Evolutionary conservation across 768 basidiomycete species (phyloP), one percentile per base, ranked within the genome.

Genomic region (Lyophyllum decastes): DNA sequence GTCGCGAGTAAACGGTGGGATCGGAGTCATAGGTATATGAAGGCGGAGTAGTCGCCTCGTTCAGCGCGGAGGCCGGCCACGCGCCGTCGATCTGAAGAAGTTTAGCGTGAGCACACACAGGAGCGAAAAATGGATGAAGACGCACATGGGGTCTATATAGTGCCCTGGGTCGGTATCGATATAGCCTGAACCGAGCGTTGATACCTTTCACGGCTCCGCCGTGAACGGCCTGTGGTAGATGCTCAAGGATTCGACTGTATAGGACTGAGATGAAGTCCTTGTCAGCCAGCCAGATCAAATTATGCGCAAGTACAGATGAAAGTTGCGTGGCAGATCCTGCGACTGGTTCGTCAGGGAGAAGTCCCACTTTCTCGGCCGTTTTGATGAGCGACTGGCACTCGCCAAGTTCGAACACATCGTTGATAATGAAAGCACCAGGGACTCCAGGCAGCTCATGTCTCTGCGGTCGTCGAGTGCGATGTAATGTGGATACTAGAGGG

Each of bases 221-320:
- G 35, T 73, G 65, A 22, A 81, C 73, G 0, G 60, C 68, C 38
- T 72, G 74, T 11, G 81, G 79, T 6, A 81, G 64, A 51, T 76
- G 69, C 30, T 72, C 72, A n/a, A 72, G 65, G 22, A 82, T 73
- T n/a, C 78, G 69, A 25, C 64, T 55, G 58, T 76, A 82, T 51
- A 84, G 68, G 21, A 70, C 70, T 0, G 65, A 61, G 33, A 78
- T 68, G 64, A 84, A 82, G 16, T 59, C 58, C 7, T 65, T 54
- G 63, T 84, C 81, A 0, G 82, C 79, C 17, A 84, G 72, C 82
- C 82, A 84, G 55, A 82, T 76, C 49, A 84, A 68, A 65, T 82
- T 82, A 59, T 80, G 77, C 0, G 80, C 78, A 0, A 80, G 72
- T 4, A 81, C 77, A 17, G 77, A 78, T 2, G 75, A 71, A 46